Conservation (phyloP, 2,329 filamentous ascomycete species). For the Apiospora saccharicola region DNA sequence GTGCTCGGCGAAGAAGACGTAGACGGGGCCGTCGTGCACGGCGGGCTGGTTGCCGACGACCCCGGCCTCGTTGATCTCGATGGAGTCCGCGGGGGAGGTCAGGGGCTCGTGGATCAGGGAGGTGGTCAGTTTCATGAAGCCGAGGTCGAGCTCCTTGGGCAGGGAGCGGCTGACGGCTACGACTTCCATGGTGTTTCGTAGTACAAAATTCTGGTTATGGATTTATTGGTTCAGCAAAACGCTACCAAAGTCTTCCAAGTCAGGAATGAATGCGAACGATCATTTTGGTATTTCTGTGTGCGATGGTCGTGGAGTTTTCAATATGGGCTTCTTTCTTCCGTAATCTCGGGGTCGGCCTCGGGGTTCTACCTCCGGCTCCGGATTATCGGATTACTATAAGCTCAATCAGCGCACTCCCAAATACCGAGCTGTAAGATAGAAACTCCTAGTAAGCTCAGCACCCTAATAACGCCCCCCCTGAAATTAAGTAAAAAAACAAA, state of each 20-base stretch:
- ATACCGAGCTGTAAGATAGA: not conserved
- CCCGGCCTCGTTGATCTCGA: conserved; percentile 34
- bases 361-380: not conserved
- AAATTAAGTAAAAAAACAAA: too few species aligned
- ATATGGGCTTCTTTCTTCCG: not conserved
- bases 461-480: too few species aligned
- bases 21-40: conserved; percentile 37
- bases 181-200: conserved; percentile 32
- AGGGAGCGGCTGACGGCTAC: conserved; percentile 34
- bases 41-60: conserved; percentile 33
- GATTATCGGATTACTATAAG: not conserved
- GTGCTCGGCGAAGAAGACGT: conserved; percentile 36
- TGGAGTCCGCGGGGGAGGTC: conserved; percentile 31
- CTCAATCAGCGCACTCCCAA: not conserved
- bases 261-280: not conserved
- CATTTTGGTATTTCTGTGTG: not conserved
- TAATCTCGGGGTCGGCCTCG: conserved; percentile 7
- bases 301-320: not conserved
- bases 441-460: too few species aligned
- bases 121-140: conserved; percentile 32
- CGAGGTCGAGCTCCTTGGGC: conserved; percentile 31
- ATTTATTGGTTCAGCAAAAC: not conserved
- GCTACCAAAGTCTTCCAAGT: not conserved
- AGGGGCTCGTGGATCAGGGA: conserved; percentile 35
- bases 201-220: not conserved